These are phyloP conservation scores for Tuber aestivum DNA, from an alignment of 495 filamentous ascomycete species.

Conservation along the genomic window DNA sequence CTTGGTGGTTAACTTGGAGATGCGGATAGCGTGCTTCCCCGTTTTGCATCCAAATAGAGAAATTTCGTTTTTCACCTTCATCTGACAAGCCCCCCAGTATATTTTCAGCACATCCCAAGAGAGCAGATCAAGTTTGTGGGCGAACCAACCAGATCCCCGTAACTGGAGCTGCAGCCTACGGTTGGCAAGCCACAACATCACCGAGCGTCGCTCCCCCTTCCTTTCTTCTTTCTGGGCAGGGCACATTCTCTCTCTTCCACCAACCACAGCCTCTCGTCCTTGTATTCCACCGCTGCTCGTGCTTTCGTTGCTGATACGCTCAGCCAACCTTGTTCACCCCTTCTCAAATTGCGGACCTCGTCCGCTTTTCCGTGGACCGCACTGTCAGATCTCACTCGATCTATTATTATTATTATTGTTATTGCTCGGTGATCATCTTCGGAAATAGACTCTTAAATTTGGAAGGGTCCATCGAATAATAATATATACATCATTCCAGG, in stretches of 20 bases:
- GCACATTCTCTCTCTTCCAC: neutral
- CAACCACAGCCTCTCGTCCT: neutral
- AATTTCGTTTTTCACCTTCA: neutral
- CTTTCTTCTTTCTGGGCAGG: neutral
- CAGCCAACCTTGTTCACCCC: neutral
- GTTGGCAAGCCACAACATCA: constrained; percentile 4
- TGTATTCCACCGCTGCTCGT: neutral
- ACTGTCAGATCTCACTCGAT: neutral
- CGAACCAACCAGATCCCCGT: neutral
- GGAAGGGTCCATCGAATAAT: neutral
- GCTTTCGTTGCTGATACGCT: neutral
- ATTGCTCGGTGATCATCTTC: neutral
- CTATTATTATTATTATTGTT: neutral
- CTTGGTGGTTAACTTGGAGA: neutral
- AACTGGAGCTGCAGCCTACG: neutral
- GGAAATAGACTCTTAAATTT: neutral
- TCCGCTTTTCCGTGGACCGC: neutral
- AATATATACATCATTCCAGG: neutral
- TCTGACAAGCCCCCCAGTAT: neutral
- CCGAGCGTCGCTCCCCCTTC: neutral
- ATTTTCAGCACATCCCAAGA: neutral
- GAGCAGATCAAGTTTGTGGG: neutral
- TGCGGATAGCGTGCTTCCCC: neutral
- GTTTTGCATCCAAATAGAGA: neutral
- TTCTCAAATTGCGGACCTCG: neutral